These are phyloP conservation scores for Hepatocystis sp. DNA, from an alignment of 169 alveolate species.

Conservation along the genomic window DNA sequence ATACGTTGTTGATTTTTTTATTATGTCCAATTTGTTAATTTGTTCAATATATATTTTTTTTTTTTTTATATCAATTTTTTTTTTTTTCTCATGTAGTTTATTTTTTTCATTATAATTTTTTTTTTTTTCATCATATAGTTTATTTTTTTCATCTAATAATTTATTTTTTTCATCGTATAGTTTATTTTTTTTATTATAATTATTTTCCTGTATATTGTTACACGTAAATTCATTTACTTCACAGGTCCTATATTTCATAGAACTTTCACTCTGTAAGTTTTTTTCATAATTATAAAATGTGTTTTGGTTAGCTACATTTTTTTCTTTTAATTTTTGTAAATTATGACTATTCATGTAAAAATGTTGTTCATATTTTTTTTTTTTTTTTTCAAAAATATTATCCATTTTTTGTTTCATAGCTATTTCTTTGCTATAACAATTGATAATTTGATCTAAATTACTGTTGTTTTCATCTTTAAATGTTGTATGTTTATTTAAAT, in stretches of 20 bases:
- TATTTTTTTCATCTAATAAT: not conserved
- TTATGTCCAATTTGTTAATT: conserved; percentile 25
- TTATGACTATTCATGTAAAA: conserved; percentile 53
- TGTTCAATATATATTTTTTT: conserved; percentile 14
- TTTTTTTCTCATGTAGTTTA: conserved; percentile 13
- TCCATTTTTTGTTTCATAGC: conserved; percentile 21
- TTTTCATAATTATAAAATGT: conserved; percentile 16
- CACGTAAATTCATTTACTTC: conserved; percentile 15
- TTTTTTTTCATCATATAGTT: conserved; percentile 22
- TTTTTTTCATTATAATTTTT: conserved; percentile 4
- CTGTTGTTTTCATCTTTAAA: conserved; percentile 1
- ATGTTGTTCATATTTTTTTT: conserved; percentile 4
- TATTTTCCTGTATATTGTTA: too few relatives aligned
- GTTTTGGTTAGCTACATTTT: conserved; percentile 7
- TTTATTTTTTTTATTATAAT: too few relatives aligned
- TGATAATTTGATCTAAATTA: not conserved
- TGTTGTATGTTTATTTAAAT: conserved; percentile 4
- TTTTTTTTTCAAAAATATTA: not conserved
- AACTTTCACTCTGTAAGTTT: conserved; percentile 12
- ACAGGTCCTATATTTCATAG: conserved; percentile 5
- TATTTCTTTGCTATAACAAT: conserved; percentile 11
- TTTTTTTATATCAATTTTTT: conserved; percentile 13
- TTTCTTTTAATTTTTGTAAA: conserved; percentile 17
- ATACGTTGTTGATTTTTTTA: conserved; percentile 40
- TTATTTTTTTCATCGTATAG: not conserved